Evolutionary conservation across 2,329 filamentous ascomycete genomes (phyloP), one percentile per base, ranked within the genome.

Genomic region (Macroventuria anomochaeta): DNA sequence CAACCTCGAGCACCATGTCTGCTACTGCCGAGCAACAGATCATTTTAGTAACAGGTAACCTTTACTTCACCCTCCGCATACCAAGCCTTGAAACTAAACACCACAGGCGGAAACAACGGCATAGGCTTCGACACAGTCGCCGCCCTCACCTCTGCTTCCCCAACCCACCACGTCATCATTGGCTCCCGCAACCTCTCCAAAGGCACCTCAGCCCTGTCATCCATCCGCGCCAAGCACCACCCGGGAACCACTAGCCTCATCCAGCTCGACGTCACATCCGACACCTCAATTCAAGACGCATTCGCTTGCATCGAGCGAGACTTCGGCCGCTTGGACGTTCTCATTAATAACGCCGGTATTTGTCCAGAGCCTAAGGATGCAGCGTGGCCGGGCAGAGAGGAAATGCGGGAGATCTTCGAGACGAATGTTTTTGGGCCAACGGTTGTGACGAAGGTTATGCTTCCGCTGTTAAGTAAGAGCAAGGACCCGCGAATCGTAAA

Each of bases 311-410:
- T 75, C 18, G 61, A 58, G 51, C 25, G 61, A 3, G 59, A 65
- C 5, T 69, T 60, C 29, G 61, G 58, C 26, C 61, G 54, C 20
- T 82, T 96, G 65, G 90, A 96, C 76, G 89, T 96, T 53, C 77
- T 96, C 28, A 77, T 96, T 78, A 96, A 96, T 82, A 96, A 96
- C 73, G 91, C 92, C 26, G 91, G 90, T 15, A 75, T 83, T 7
- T 75, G 77, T 15, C 37, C 46, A 2, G 53, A 64, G 17, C 17
- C 21, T 1, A 26, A 26, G 1, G 17, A 21, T 23, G 3, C 3
- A 6, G 6, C 15, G 60, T 40, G 37, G 37, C 29, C 46, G 1
- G 28, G 26, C 7, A 20, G 46, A 23, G 58, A 40, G 2, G 33
- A 33, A 13, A 5, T 48, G 20, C 28, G 20, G 3, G 10, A 7